Percentiles rank a stretch among this genome's conserved stretches.
These are phyloP conservation scores for Begonia masoniana DNA, from an alignment of 306 rosid genomes.

Conservation along the genomic window DNA sequence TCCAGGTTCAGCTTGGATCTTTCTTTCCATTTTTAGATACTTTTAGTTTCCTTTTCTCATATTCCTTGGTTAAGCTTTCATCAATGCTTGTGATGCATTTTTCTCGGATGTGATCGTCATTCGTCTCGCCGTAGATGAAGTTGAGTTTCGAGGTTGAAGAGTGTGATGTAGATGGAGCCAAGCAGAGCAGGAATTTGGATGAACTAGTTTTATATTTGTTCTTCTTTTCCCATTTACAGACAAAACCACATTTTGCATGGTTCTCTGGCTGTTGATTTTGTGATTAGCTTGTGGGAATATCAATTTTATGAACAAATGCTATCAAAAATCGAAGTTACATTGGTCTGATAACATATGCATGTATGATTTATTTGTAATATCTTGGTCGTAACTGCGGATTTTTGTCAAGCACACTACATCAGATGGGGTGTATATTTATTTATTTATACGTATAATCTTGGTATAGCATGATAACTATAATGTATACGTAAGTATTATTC, in stretches of 20 bases:
- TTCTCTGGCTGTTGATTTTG: slow-evolving; percentile 37
- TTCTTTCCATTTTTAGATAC: not conserved
- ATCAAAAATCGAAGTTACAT: too few species aligned
- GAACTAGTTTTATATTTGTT: too few species aligned
- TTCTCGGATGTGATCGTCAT: not conserved
- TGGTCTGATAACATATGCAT: too few species aligned
- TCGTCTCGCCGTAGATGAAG: not conserved
- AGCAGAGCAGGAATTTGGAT: not conserved
- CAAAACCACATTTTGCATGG: slow-evolving; percentile 17
- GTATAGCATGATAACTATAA: too few species aligned
- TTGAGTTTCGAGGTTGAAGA: not conserved
- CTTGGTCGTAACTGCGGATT: too few species aligned
- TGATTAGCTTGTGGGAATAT: slow-evolving; percentile 1
- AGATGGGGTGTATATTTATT: too few species aligned
- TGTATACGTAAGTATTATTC: not conserved
- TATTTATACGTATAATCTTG: too few species aligned
- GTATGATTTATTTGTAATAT: too few species aligned
- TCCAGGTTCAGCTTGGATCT: not conserved
- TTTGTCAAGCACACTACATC: too few species aligned
- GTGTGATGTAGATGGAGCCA: not conserved
- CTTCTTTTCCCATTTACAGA: too few species aligned
- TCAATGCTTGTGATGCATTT: not conserved
- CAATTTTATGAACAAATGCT: too few species aligned
- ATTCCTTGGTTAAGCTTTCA: not conserved
- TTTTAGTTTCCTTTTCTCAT: not conserved